Conservation (phyloP, 768 basidiomycete species). For the Baorangia bicolor region DNA sequence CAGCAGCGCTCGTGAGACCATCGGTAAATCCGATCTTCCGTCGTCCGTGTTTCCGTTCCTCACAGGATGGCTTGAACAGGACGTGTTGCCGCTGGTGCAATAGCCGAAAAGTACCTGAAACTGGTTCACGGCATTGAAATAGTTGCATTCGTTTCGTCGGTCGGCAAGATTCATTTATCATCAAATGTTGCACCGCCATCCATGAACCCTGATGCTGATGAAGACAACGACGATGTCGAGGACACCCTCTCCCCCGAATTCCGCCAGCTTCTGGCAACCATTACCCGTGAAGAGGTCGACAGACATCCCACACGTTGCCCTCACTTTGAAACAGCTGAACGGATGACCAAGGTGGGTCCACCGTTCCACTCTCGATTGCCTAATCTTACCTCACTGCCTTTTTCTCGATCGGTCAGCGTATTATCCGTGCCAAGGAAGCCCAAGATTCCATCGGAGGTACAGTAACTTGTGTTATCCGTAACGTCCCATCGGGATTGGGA, state of each 20-base stretch:
- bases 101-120: constrained; percentile 94
- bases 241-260: constrained; percentile 86
- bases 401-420: constrained; percentile 55
- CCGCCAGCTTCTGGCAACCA: constrained; percentile 67
- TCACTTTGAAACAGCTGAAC: constrained; percentile 81
- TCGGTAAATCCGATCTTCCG: constrained; percentile 51
- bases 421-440: constrained; percentile 87
- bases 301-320: constrained; percentile 86
- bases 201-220: constrained; percentile 42
- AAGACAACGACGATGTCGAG: constrained; percentile 59
- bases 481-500: constrained; percentile 86
- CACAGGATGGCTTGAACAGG: constrained; percentile 42
- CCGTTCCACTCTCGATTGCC: constrained; percentile 34
- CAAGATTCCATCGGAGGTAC: constrained; percentile 98
- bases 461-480: constrained; percentile 93
- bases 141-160: constrained; percentile 94
- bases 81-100: constrained; percentile 96
- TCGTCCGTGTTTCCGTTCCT: constrained; percentile 1
- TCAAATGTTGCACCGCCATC: constrained; percentile 44
- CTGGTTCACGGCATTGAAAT: constrained; percentile 88
- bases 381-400: constrained; percentile 15
- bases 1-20: constrained; percentile 94
- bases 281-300: constrained; percentile 89
- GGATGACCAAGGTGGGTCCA: constrained; percentile 76
- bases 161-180: constrained; percentile 88